Conservation (phyloP, 23 red algal genomes). For the Gracilaria caudata region DNA sequence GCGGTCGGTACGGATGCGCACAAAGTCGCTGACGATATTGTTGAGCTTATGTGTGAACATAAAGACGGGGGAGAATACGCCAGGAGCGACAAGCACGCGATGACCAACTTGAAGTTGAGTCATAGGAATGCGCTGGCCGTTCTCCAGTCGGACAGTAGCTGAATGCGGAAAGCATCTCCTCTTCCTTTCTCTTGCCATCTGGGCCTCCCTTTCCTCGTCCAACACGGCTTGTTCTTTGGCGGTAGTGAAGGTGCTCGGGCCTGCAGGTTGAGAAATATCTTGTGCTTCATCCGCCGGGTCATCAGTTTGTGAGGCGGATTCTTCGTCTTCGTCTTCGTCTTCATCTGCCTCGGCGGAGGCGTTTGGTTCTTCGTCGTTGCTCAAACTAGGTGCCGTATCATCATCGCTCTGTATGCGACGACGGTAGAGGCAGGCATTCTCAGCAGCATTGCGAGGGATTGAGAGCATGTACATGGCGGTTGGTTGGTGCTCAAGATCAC, state of each 20-base stretch:
- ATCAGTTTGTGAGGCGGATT: conserved; percentile 24
- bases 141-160: conserved; percentile 62
- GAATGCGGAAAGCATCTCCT: conserved; percentile 60
- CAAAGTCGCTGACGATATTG: conserved; percentile 34
- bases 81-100: conserved; percentile 36
- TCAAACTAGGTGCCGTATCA: not conserved
- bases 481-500: not conserved
- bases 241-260: conserved; percentile 3
- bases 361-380: not conserved
- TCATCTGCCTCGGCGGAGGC: conserved; percentile 3
- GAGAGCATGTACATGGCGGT: conserved; percentile 25
- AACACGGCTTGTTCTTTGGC: conserved; percentile 11
- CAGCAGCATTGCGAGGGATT: not conserved
- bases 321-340: not conserved
- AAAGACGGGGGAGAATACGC: conserved; percentile 53
- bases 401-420: not conserved
- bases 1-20: conserved; percentile 32
- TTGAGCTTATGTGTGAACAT: conserved; percentile 59
- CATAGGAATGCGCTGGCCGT: conserved; percentile 58
- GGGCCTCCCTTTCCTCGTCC: conserved; percentile 11
- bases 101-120: conserved; percentile 51
- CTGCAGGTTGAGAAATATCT: not conserved
- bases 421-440: conserved; percentile 25
- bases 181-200: not conserved
- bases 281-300: not conserved